Conservation (phyloP, 169 alveolate genomes). For the Amoebophrya sp. region DNA sequence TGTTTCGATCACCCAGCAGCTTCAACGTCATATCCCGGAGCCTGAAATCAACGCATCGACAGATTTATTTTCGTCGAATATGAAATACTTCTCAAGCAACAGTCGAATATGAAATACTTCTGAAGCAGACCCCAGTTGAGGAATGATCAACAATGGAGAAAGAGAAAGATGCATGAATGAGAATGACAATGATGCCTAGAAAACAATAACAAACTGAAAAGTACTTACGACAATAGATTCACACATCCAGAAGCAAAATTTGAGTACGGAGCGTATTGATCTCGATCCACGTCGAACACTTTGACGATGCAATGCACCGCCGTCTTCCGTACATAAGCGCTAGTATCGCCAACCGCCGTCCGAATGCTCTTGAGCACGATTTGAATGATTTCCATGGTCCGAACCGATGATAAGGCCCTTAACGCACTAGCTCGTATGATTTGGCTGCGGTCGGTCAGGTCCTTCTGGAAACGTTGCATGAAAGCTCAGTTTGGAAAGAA, state of each 20-base stretch:
- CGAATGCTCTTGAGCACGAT: neutral
- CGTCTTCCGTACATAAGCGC: slow-evolving; percentile 21
- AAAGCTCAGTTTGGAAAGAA: too few species aligned
- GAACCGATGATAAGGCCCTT: neutral
- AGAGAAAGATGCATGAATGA: too few species aligned
- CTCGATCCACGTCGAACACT: neutral
- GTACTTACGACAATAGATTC: too few species aligned
- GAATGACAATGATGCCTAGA: too few species aligned
- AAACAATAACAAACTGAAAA: too few species aligned
- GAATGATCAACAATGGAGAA: too few species aligned
- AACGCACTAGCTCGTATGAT: neutral
- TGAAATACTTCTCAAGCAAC: too few species aligned
- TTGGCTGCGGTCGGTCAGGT: slow-evolving; percentile 18
- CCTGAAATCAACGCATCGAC: too few species aligned
- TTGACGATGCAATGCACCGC: neutral
- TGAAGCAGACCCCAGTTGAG: too few species aligned
- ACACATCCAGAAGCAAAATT: too few species aligned
- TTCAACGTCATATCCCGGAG: neutral
- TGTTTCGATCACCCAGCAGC: neutral
- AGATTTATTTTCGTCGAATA: too few species aligned
- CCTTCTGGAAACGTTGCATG: slow-evolving; percentile 18
- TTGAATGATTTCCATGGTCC: neutral
- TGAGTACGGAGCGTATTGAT: neutral
- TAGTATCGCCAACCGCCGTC: neutral
- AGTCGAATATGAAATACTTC: too few species aligned